Percentiles rank a stretch among this genome's conserved stretches.
These are phyloP conservation scores for Rauvolfia tetraphylla DNA, from an alignment of 257 asterid species.

Conservation along the genomic window DNA sequence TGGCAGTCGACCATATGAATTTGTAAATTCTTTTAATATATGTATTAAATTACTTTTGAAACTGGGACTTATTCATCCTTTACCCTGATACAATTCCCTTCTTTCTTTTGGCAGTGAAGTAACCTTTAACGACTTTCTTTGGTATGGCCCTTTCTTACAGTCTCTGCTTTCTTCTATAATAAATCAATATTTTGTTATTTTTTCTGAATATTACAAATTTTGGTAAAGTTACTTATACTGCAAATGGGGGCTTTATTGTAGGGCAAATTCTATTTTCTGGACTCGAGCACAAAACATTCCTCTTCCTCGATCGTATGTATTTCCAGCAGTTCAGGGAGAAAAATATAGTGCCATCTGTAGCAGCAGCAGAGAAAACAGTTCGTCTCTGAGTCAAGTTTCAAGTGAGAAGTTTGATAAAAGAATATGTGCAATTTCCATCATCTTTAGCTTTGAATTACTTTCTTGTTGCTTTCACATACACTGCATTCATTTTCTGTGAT, in stretches of 20 bases:
- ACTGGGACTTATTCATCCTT: not conserved
- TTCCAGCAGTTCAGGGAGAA: conserved; percentile 39
- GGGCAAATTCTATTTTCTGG: conserved; percentile 99
- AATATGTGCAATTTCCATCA: conserved; percentile 24
- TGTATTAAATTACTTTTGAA: not conserved
- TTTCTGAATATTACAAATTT: not conserved
- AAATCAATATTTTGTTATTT: conserved; percentile 7
- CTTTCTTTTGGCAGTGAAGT: conserved; percentile 66
- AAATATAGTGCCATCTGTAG: conserved; percentile 22
- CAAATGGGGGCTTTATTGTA: conserved; percentile 29
- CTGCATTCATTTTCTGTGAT: not conserved
- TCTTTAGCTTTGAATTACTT: conserved; percentile 12
- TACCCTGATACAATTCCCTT: conserved; percentile 5
- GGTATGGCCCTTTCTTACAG: conserved; percentile 46
- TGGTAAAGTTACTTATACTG: conserved; percentile 26
- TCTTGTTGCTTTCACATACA: conserved; percentile 10
- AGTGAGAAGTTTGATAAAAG: conserved; percentile 34
- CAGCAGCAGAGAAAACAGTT: conserved; percentile 22
- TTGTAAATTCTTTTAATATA: not conserved
- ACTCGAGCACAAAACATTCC: conserved; percentile 93
- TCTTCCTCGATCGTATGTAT: conserved; percentile 51
- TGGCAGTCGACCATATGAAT: not conserved
- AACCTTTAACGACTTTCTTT: conserved; percentile 82
- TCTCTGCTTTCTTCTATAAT: conserved; percentile 5
- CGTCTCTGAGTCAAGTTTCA: conserved; percentile 23